Conservation (phyloP, 306 rosid genomes). For the Sechiopsis laciniata region DNA sequence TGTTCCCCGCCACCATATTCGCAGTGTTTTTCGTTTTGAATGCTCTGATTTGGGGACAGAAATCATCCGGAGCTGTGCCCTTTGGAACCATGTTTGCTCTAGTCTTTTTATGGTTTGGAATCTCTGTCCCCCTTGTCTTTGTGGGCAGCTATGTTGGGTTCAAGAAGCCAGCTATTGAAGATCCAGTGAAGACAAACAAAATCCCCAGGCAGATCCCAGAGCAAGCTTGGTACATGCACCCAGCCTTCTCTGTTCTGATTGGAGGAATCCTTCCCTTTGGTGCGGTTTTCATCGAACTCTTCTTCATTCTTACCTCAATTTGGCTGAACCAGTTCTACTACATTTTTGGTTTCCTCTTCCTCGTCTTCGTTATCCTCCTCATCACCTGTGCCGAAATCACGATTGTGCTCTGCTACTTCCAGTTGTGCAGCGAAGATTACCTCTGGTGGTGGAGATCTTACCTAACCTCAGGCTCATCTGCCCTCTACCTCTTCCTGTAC, state of each 20-base stretch:
- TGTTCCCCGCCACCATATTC: slow-evolving; percentile 73
- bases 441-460: slow-evolving; percentile 99
- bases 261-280: slow-evolving; percentile 99
- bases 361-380: slow-evolving; percentile 81
- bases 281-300: slow-evolving; percentile 94
- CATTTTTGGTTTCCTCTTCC: slow-evolving; percentile 94
- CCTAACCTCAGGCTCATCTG: slow-evolving; percentile 90
- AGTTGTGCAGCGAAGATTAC: slow-evolving; percentile 96
- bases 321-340: slow-evolving; percentile 99
- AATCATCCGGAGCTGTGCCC: slow-evolving; percentile 98
- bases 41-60: slow-evolving; percentile 88
- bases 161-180: slow-evolving; percentile 93
- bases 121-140: slow-evolving; percentile 91
- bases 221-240: slow-evolving; percentile 99
- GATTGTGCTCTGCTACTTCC: slow-evolving; percentile 95
- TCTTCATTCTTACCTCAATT: slow-evolving; percentile 96
- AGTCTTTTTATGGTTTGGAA: slow-evolving; percentile 90
- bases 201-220: slow-evolving; percentile 98
- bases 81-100: slow-evolving; percentile 98
- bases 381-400: slow-evolving; percentile 95
- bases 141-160: slow-evolving; percentile 91
- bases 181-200: slow-evolving; percentile 94
- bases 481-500: slow-evolving; percentile 86
- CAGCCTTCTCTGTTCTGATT: slow-evolving; percentile 67
- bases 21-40: slow-evolving; percentile 69